A percentile compares a stretch with the other conserved stretches of the same genome.
phyloP scores from a whole-genome alignment of 208 protist species.

The Leishmania martiniquensis region DNA sequence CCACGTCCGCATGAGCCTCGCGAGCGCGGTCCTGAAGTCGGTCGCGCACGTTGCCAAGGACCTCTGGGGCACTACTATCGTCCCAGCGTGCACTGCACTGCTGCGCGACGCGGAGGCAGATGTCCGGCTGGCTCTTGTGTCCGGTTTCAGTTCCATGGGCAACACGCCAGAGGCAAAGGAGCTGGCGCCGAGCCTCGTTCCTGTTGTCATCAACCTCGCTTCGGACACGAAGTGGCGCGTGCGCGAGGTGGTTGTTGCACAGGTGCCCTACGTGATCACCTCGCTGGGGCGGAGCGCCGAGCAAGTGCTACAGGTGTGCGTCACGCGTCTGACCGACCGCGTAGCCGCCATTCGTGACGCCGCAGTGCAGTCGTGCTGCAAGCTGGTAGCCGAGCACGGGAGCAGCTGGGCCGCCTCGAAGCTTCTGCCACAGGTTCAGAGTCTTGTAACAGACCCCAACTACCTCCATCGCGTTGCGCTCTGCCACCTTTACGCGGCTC shows the following conservation, averaged over 20 bases:
- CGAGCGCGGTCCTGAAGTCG: constrained; percentile 79
- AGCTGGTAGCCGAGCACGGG: constrained; percentile 73
- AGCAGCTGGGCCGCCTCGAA: constrained; percentile 53
- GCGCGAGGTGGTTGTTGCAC: constrained; percentile 83
- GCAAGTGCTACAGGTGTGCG: constrained; percentile 83
- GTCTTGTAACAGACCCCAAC: constrained; percentile 58
- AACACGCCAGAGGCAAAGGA: constrained; percentile 83
- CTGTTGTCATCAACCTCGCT: constrained; percentile 79
- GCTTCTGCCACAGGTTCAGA: constrained; percentile 73
- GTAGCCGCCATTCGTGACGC: constrained; percentile 87
- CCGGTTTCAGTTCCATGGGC: constrained; percentile 86
- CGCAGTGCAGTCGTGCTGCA: constrained; percentile 83
- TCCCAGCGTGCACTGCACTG: constrained; percentile 81
- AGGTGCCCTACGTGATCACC: constrained; percentile 86
- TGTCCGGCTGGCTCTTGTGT: constrained; percentile 86
- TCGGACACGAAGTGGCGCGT: constrained; percentile 89
- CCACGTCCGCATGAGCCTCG: constrained; percentile 89
- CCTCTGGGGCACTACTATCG: constrained; percentile 72
- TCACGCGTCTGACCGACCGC: constrained; percentile 78
- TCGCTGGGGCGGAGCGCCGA: constrained; percentile 67
- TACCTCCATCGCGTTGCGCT: constrained; percentile 84
- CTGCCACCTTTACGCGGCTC: constrained; percentile 71
- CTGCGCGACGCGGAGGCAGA: constrained; percentile 81
- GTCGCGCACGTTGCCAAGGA: constrained; percentile 76
- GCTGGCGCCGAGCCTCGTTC: constrained; percentile 83